These are phyloP conservation scores for Chalciporus chontae DNA, from an alignment of 768 basidiomycete genomes.

Conservation along the genomic window DNA sequence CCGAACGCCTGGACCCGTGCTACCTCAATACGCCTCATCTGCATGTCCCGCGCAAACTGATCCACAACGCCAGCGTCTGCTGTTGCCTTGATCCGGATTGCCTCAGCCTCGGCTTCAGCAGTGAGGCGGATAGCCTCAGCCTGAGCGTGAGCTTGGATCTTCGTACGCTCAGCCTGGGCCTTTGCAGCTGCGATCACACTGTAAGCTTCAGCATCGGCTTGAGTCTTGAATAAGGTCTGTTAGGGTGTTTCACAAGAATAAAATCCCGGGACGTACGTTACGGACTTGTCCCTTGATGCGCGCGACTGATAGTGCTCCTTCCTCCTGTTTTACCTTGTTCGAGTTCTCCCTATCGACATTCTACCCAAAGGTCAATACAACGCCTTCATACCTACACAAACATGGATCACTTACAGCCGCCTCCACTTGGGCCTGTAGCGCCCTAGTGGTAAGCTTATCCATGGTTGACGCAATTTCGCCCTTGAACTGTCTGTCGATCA, in stretches of 20 bases:
- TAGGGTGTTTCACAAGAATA: neutral
- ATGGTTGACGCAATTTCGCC: slow-evolving; percentile 83
- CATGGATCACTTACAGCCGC: slow-evolving; percentile 54
- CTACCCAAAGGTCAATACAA: slow-evolving; percentile 28
- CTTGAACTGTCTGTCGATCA: slow-evolving; percentile 86
- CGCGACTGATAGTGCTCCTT: slow-evolving; percentile 74
- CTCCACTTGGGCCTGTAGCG: slow-evolving; percentile 83
- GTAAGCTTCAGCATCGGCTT: slow-evolving; percentile 77
- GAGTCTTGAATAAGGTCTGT: slow-evolving; percentile 38
- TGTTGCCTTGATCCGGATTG: slow-evolving; percentile 57
- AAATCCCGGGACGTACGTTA: slow-evolving; percentile 33
- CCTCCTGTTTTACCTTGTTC: slow-evolving; percentile 83
- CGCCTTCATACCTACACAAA: neutral
- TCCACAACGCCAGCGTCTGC: slow-evolving; percentile 63
- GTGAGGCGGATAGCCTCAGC: slow-evolving; percentile 75
- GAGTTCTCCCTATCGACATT: slow-evolving; percentile 86
- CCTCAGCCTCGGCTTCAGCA: slow-evolving; percentile 72
- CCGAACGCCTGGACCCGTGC: slow-evolving; percentile 63
- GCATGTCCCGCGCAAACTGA: slow-evolving; percentile 74
- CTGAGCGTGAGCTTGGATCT: slow-evolving; percentile 73
- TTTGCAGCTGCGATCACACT: slow-evolving; percentile 68
- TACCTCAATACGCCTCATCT: slow-evolving; percentile 63
- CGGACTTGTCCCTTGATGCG: slow-evolving; percentile 68
- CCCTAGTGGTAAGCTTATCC: slow-evolving; percentile 82
- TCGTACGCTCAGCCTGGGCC: slow-evolving; percentile 60